A percentile compares a stretch with the other conserved stretches of the same genome.
These are phyloP conservation scores for Nicotiana tabacum DNA, from an alignment of 257 asterid species.

Conservation along the genomic window DNA sequence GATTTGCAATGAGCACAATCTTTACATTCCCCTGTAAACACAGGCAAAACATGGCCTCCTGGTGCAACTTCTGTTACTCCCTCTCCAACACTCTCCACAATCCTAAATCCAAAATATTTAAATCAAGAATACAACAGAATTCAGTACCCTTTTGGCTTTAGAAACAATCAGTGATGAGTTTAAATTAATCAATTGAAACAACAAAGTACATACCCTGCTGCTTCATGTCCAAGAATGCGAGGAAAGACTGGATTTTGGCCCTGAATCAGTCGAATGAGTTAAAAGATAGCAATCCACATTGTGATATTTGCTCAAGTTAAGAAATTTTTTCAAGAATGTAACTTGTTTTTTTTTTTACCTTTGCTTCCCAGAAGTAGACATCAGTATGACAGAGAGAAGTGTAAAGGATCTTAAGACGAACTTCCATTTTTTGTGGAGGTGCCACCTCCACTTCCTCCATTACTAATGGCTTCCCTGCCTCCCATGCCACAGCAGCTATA, in stretches of 20 bases:
- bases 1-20: constrained; percentile 74
- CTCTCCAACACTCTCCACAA: constrained; percentile 85
- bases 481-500: constrained; percentile 82
- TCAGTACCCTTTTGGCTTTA: not conserved
- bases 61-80: constrained; percentile 61
- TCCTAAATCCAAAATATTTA: constrained; percentile 19
- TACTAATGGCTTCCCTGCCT: constrained; percentile 67
- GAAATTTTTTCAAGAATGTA: not conserved
- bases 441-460: constrained; percentile 74
- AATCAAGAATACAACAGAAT: not conserved
- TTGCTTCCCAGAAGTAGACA: constrained; percentile 79
- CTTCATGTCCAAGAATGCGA: constrained; percentile 79
- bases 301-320: constrained; percentile 33
- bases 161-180: not conserved
- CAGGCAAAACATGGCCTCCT: constrained; percentile 82
- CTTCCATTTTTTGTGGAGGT: constrained; percentile 77
- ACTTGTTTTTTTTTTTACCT: constrained; percentile 26
- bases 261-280: constrained; percentile 21
- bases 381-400: constrained; percentile 81
- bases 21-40: constrained; percentile 81
- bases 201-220: constrained; percentile 55
- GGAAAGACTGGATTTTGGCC: constrained; percentile 73
- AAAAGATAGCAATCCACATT: constrained; percentile 18
- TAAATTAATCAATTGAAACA: not conserved
- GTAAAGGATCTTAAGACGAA: constrained; percentile 59